Evolutionary conservation across 352 stramenopile species (phyloP).

Genomic region (Paralagenidium karlingii): DNA sequence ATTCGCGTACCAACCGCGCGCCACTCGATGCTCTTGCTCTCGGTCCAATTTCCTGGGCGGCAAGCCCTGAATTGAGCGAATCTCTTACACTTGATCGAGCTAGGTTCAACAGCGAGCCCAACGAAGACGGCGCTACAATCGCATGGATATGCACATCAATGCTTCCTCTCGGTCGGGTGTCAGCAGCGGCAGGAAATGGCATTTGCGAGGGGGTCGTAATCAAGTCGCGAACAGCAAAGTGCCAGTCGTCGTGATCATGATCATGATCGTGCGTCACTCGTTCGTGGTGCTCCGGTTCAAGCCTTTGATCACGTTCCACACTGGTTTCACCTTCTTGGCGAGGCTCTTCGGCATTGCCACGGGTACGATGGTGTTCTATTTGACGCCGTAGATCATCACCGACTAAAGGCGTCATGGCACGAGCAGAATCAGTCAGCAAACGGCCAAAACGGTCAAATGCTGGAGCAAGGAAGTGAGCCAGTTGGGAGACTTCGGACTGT

Average conservation of each 20-base stretch:
- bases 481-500: constrained; percentile 32
- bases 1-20: neutral
- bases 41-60: neutral
- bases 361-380: too few relatives aligned
- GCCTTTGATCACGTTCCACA: constrained; percentile 11
- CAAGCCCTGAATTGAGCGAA: constrained; percentile 10
- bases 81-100: constrained; percentile 3
- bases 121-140: constrained; percentile 60
- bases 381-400: constrained; percentile 35
- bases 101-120: constrained; percentile 44
- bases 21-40: neutral
- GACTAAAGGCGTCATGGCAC: constrained; percentile 44
- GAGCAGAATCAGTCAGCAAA: constrained; percentile 51
- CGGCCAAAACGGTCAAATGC: constrained; percentile 75
- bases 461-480: constrained; percentile 51
- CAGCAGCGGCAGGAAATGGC: too few relatives aligned
- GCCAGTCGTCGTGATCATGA: constrained; percentile 11
- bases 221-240: constrained; percentile 43
- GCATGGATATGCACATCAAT: constrained; percentile 84
- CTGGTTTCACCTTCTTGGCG: constrained; percentile 18
- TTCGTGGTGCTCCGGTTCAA: constrained; percentile 13
- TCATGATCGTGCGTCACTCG: neutral
- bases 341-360: too few relatives aligned
- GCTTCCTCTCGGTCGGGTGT: constrained; percentile 24
- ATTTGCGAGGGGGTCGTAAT: constrained; percentile 18